A percentile compares a stretch with the other conserved stretches of the same genome.
Conservation (phyloP, 2,329 filamentous ascomycete species). For the Apiospora rasikravindrae region DNA sequence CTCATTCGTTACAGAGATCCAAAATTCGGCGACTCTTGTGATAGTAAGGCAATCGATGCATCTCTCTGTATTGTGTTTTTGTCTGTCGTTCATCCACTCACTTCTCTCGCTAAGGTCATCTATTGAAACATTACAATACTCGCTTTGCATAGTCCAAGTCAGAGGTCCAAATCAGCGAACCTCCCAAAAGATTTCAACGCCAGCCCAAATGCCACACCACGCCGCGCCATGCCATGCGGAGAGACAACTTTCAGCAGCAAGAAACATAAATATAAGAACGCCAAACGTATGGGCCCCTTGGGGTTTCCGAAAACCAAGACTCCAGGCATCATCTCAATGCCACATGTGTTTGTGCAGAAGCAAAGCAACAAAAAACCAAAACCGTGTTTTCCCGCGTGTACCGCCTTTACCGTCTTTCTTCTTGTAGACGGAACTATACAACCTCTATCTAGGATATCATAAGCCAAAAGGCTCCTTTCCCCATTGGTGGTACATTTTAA, state of each 20-base stretch:
- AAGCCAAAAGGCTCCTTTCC: slow-evolving; percentile 5
- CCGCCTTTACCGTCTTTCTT: neutral
- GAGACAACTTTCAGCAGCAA: neutral
- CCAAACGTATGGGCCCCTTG: neutral
- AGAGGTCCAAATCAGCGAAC: neutral
- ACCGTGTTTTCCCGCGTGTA: neutral
- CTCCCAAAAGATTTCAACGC: neutral
- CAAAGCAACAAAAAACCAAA: neutral
- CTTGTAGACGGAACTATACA: slow-evolving; percentile 7
- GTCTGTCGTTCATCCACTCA: slow-evolving; percentile 6
- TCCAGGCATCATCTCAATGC: neutral
- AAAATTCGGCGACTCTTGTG: neutral
- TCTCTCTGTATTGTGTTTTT: slow-evolving; percentile 1
- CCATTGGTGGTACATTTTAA: slow-evolving; percentile 3
- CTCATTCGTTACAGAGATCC: neutral
- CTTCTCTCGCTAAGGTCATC: neutral
- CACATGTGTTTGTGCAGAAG: neutral
- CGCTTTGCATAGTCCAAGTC: slow-evolving; percentile 18
- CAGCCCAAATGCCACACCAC: slow-evolving; percentile 13
- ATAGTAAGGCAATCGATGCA: neutral
- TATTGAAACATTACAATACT: slow-evolving; percentile 19
- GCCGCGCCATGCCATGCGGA: slow-evolving; percentile 11
- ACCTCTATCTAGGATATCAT: slow-evolving; percentile 6
- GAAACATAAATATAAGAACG: neutral
- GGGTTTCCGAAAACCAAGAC: neutral